Evolutionary conservation across 805 yeast genomes (phyloP), one percentile per base, ranked within the genome.

Genomic region (Kodamaea nitidulidarum): DNA sequence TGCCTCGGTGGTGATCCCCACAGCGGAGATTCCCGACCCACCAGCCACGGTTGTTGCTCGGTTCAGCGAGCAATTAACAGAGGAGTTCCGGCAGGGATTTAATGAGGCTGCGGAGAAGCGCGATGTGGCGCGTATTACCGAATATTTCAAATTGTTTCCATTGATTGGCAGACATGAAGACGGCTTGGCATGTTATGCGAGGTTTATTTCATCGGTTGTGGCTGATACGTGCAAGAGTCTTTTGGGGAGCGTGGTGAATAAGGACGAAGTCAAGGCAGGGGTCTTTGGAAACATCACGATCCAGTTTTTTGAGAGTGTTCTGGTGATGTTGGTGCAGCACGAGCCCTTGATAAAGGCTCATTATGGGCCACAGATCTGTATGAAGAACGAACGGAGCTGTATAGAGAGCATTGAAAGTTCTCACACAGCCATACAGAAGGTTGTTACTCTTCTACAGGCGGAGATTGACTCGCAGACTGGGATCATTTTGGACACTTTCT

Each of bases 381-480:
- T n/a, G n/a, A n/a, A n/a, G n/a, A n/a, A n/a, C n/a, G n/a, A n/a
- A n/a, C n/a, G n/a, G n/a, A n/a, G n/a, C n/a, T n/a, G n/a, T n/a
- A n/a, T n/a, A n/a, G n/a, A n/a, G n/a, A n/a, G n/a, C n/a, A n/a
- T n/a, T n/a, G 9, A 21, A 21, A 25, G 5, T 25, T 95, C 91
- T 14, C 63, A 65, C 2, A 46, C 63, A 7, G 80, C 81, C 11
- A 80, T 90, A 70, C 63, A 73, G 2, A 71, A 72, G 24, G 88
- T 91, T 7, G 71, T 90, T 49, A 77, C 75, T 14, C 76, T 76
- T 36, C 81, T 93, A 22, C 95, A 91, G 60, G 68, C 76, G 36
- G 98, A 93, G 55, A 81, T 93, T 21, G 98, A 93, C 55, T 71
- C 90, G n/a, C 98, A 93, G 55, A 82, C 91, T 17, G 95, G 95